Percentiles rank a stretch among this genome's conserved stretches.
Evolutionary conservation across 495 filamentous ascomycete genomes (phyloP).

Genomic region (Chaetomium cochliodes): DNA sequence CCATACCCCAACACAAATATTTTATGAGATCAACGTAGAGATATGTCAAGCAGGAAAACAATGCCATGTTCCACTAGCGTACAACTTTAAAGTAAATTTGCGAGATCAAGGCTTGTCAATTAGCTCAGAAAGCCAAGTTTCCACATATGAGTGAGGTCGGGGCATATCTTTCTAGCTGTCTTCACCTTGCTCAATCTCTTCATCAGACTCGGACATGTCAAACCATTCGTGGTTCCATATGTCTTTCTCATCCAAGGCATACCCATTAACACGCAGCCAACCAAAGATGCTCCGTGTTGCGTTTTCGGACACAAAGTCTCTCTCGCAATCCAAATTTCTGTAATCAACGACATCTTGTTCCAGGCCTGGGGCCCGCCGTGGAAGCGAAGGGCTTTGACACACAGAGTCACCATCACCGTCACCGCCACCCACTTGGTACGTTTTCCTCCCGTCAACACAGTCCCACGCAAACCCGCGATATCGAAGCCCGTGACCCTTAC

Average conservation of each 20-base stretch:
- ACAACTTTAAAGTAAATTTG: too few relatives aligned
- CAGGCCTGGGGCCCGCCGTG: not conserved
- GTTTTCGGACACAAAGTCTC: constrained; percentile 22
- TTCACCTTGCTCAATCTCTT: constrained; percentile 16
- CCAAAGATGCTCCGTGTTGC: constrained; percentile 21
- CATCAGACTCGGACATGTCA: constrained; percentile 21
- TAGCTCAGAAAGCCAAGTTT: too few relatives aligned
- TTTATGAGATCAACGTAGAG: too few relatives aligned
- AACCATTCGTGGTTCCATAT: constrained; percentile 28
- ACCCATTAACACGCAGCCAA: constrained; percentile 15
- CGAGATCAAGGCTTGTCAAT: too few relatives aligned
- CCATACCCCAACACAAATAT: too few relatives aligned
- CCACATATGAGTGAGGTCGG: too few relatives aligned
- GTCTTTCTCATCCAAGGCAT: constrained; percentile 12
- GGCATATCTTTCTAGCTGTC: too few relatives aligned
- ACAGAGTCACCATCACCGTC: too few relatives aligned
- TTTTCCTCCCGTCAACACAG: constrained; percentile 11
- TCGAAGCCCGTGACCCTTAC: constrained; percentile 22
- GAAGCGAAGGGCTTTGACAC: not conserved
- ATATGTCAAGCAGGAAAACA: too few relatives aligned
- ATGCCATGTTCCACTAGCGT: too few relatives aligned
- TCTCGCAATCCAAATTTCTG: constrained; percentile 15
- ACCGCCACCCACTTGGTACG: not conserved
- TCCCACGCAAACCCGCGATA: constrained; percentile 22
- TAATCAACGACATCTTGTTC: constrained; percentile 7